Conservation (phyloP, 1,139 yeast species). For the Geotrichum bryndzae region DNA sequence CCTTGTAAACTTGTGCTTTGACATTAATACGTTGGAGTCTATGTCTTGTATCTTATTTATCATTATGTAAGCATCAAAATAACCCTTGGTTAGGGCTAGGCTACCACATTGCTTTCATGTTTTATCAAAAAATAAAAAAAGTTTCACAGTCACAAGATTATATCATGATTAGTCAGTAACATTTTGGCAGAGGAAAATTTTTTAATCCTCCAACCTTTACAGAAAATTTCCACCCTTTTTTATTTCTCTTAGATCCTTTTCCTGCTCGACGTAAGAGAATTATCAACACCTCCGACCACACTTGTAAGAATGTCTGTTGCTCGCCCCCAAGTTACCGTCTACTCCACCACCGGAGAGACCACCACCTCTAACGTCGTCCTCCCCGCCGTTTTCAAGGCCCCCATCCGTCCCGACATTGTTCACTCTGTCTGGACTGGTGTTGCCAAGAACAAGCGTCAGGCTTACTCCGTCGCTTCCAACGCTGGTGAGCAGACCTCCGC, state of each 20-base stretch:
- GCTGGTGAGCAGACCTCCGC: constrained; percentile 99
- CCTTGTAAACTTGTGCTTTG: too few relatives aligned
- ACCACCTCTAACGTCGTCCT: constrained; percentile 80
- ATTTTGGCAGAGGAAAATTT: neutral
- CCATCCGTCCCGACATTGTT: constrained; percentile 99
- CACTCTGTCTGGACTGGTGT: constrained; percentile 98
- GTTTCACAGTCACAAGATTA: constrained; percentile 5
- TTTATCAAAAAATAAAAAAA: neutral
- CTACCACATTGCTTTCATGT: neutral
- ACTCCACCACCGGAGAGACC: constrained; percentile 82
- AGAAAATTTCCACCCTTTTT: neutral
- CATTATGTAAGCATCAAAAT: neutral
- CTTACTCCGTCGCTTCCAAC: constrained; percentile 97
- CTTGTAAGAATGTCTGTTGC: constrained; percentile 51
- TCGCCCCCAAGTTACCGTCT: constrained; percentile 96
- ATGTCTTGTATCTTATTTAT: too few relatives aligned
- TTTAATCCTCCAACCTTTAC: neutral
- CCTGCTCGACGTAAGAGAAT: constrained; percentile 6
- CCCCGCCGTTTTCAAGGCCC: constrained; percentile 99
- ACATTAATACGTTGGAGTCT: too few relatives aligned
- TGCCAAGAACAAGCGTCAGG: constrained; percentile 99
- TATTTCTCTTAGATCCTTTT: neutral
- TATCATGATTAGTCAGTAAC: neutral
- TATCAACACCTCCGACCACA: constrained; percentile 6
- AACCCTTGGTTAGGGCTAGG: neutral